Evolutionary conservation across 1,284 basidiomycete genomes (phyloP), one percentile per base, ranked within the genome.

Genomic region (Cystobasidium pallidum): DNA sequence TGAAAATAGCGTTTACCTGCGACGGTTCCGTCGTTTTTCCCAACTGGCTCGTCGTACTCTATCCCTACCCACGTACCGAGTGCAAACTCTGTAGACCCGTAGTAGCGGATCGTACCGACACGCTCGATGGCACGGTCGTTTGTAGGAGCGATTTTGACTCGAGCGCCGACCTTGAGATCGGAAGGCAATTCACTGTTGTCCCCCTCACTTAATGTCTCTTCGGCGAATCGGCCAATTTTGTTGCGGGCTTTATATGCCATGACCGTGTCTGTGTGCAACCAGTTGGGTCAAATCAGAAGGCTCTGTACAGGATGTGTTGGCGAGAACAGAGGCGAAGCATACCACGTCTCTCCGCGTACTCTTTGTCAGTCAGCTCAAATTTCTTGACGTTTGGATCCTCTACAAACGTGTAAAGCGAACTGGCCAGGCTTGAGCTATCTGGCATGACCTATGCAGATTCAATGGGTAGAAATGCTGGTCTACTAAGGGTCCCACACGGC

Each of bases 1-100:
- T 86, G 84, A 79, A 98, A 99, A 81, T 98, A 98, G 19, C 85
- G 84, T 76, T 88, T 87, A 0, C 91, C 93, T 77, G 92, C 86
- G 1, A 97, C 90, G 91, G 88, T 88, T 76, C 95, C 95, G 80
- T 98, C 91, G 75, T 95, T 94, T 83, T 94, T 97, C 13, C 95
- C 94, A 13, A 93, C 86, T 0, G 96, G 95, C 79, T 98, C 96
- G 79, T 99, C 96, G 78, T 95, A 92, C 81, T 96, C 91, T 7
- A 99, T 85, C 0, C 95, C 96, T 1, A 98, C 86, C 95, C 95
- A 98, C 0, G 86, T 79, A 0, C 79, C 81, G 2, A 84, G 87
- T 39, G 87, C 87, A 78, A 98, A 96, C 66, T 85, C 84, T 0
- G 94, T 92, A 30, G 83, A 80, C 0, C 96, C 96, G 13, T 94